Conservation (phyloP, 2,329 filamentous ascomycete species). For the Colletotrichum godetiae region DNA sequence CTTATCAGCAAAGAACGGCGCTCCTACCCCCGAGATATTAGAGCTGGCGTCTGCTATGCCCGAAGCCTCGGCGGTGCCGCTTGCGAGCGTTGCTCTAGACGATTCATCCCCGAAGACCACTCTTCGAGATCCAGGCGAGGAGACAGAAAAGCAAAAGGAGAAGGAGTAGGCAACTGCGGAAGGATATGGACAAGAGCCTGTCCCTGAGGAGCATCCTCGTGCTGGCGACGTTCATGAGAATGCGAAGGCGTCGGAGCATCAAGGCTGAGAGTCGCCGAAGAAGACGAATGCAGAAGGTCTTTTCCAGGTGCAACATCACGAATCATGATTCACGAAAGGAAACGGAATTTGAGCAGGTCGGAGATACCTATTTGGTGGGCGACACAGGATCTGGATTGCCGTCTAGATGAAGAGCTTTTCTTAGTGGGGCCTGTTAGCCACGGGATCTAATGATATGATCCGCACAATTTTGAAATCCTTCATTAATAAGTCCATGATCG, state of each 20-base stretch:
- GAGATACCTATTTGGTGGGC: neutral
- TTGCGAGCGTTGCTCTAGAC: neutral
- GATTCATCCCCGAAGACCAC: neutral
- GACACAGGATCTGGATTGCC: neutral
- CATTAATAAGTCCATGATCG: neutral
- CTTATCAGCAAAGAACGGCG: neutral
- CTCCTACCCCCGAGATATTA: neutral
- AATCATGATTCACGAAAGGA: constrained; percentile 16
- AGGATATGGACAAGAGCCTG: neutral
- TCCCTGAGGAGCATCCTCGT: neutral
- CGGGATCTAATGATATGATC: neutral
- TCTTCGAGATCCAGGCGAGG: neutral
- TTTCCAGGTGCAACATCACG: neutral
- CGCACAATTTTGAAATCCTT: neutral
- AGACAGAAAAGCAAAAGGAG: neutral
- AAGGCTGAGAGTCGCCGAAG: neutral
- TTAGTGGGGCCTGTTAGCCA: neutral
- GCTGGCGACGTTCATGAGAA: neutral
- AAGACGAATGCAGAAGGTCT: neutral
- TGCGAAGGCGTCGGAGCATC: neutral
- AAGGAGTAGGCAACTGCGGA: neutral
- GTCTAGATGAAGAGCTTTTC: neutral
- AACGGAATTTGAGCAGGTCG: neutral
- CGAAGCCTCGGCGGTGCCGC: neutral
- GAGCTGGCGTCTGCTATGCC: neutral